Conservation (phyloP, 345 rosid species). For the Moricandia arvensis region DNA sequence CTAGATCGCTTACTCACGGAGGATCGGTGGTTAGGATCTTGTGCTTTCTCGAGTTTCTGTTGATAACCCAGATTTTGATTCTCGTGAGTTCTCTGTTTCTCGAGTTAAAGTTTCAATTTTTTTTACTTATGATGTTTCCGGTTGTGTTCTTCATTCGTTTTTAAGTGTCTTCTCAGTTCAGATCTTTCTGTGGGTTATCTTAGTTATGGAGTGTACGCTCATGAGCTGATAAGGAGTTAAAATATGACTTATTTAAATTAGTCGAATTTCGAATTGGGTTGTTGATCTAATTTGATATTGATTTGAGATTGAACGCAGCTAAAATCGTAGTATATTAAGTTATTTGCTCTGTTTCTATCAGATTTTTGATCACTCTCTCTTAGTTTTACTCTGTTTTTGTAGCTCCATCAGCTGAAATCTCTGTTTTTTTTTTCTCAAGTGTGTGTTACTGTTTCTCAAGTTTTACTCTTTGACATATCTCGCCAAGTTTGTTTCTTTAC, state of each 20-base stretch:
- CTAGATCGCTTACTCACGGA: neutral
- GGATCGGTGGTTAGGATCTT: no score
- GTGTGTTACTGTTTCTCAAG: neutral
- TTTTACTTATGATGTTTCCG: neutral
- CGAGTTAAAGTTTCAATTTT: slow-evolving; percentile 16
- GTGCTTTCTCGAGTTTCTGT: neutral
- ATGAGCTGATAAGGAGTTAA: neutral
- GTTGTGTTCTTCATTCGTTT: no score
- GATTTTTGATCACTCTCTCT: neutral
- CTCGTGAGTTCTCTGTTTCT: neutral
- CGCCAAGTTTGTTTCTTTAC: neutral
- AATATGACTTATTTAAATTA: no score
- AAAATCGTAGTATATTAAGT: neutral
- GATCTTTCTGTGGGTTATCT: slow-evolving; percentile 1
- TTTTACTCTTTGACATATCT: neutral
- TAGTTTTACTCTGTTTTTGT: neutral
- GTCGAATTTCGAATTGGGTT: neutral
- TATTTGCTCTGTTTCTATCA: neutral
- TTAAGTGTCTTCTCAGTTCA: neutral
- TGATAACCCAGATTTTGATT: neutral
- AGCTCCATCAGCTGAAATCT: no score
- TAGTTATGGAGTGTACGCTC: neutral
- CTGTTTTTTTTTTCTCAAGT: no score
- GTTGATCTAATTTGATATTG: neutral
- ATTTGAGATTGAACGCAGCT: neutral